Evolutionary conservation across 1,139 yeast species (phyloP), one percentile per base, ranked within the genome.

Genomic region (Candida freyschussii): DNA sequence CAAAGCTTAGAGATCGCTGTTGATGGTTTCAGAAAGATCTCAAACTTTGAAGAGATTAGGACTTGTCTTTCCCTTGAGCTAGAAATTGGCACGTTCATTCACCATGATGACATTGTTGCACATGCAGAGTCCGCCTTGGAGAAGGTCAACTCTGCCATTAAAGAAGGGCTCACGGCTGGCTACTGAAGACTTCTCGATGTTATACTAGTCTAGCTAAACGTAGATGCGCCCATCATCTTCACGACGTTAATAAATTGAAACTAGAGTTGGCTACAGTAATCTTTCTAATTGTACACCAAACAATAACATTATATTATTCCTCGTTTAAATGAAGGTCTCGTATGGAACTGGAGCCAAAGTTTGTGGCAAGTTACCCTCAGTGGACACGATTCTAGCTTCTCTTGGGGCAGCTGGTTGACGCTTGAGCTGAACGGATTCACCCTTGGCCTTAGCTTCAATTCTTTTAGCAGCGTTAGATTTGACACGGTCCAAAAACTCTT

Each of bases 371-470:
- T 81, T 79, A 62, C 78, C 78, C 62, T 70, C 75, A 51, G 85
- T 72, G 49, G 89, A 65, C 62, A 91, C 82, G 59, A 81, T 70
- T 70, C 81, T 85, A 53, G 94, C 75, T 50, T 72, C 87, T 79
- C 97, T 87, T 77, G 98, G 98, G 72, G 78, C 83, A 60, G 76
- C 96, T 64, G 98, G 97, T 72, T 83, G 93, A 81, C 98, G 85
- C 89, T 91, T 91, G 63, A 91, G 83, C 72, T 74, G 75, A 53
- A 86, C 91, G 57, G 85, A 71, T 65, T 77, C 82, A 69, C 98
- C 98, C 65, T 80, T 73, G 53, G 83, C 91, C 79, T 87, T 89
- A 57, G 98, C 98, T 69, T 83, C 97, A 60, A 69, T 71, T 77
- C 82, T 84, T 75, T 76, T 78, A 59, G 86, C 91, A 67, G 95